These are phyloP conservation scores for Lepiota brunneoincarnata DNA, from an alignment of 768 basidiomycete species.

Conservation along the genomic window DNA sequence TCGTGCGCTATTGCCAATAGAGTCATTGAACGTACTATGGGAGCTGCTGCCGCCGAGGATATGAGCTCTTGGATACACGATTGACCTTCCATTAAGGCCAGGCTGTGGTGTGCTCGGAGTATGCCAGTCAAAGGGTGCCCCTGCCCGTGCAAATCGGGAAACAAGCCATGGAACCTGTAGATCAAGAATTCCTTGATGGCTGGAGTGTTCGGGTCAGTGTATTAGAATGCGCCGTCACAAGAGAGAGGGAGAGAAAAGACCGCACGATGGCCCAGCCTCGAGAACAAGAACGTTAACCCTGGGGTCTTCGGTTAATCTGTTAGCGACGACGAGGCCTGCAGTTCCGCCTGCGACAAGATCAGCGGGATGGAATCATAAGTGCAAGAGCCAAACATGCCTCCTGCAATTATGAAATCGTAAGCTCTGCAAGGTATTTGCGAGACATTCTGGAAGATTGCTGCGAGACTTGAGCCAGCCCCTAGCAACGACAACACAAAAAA, in stretches of 20 bases:
- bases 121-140: slow-evolving; percentile 24
- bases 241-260: background rate
- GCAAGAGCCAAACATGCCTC: slow-evolving; percentile 1
- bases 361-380: background rate
- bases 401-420: slow-evolving; percentile 14
- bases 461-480: no score
- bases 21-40: slow-evolving; percentile 5
- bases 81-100: slow-evolving; percentile 17
- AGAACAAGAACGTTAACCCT: slow-evolving; percentile 21
- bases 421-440: background rate
- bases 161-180: slow-evolving; percentile 14
- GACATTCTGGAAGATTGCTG: background rate
- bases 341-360: slow-evolving; percentile 15
- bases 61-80: slow-evolving; percentile 22
- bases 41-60: slow-evolving; percentile 26
- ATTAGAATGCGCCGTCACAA: background rate
- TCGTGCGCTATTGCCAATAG: background rate
- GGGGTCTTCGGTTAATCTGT: slow-evolving; percentile 23
- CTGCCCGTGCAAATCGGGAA: background rate
- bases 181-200: slow-evolving; percentile 16
- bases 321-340: slow-evolving; percentile 25
- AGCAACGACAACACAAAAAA: no score
- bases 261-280: slow-evolving; percentile 25
- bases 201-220: background rate
- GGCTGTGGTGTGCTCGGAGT: slow-evolving; percentile 24